phyloP scores from a whole-genome alignment of 2,329 filamentous ascomycete species.

The Fusarium xylarioides region DNA sequence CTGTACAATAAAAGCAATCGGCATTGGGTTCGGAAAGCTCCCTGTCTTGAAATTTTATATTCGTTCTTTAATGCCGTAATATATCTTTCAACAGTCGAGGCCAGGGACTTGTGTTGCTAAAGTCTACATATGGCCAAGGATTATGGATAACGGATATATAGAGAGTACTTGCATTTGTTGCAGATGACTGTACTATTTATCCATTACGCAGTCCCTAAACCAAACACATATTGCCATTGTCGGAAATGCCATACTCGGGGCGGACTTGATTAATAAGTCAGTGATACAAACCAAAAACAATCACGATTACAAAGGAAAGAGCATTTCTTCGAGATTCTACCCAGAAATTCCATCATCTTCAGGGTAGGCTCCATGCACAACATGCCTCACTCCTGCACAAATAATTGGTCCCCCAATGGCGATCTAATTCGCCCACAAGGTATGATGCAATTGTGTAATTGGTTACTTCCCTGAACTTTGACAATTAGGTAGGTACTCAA shows the following conservation, averaged over 20 bases:
- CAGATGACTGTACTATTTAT: not conserved
- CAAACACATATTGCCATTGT: not conserved
- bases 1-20: not conserved
- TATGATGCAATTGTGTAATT: conserved; percentile 42
- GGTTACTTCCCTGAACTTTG: conserved; percentile 19
- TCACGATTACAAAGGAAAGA: too few relatives aligned
- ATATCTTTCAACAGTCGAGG: not conserved
- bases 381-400: conserved; percentile 12
- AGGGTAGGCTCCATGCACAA: conserved; percentile 8
- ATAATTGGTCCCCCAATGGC: conserved; percentile 41
- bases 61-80: not conserved
- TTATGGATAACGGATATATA: not conserved
- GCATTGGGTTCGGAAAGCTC: not conserved
- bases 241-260: not conserved
- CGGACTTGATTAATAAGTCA: too few relatives aligned
- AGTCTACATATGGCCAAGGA: not conserved
- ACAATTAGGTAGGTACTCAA: conserved; percentile 6
- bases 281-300: not conserved
- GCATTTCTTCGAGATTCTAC: not conserved
- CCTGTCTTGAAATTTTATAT: not conserved
- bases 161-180: not conserved
- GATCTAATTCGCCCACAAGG: conserved; percentile 36
- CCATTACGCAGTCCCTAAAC: not conserved
- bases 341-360: not conserved
- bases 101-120: too few relatives aligned